These are phyloP conservation scores for Yamadazyma pseudoaaseri DNA, from an alignment of 1,139 yeast species.

Conservation along the genomic window DNA sequence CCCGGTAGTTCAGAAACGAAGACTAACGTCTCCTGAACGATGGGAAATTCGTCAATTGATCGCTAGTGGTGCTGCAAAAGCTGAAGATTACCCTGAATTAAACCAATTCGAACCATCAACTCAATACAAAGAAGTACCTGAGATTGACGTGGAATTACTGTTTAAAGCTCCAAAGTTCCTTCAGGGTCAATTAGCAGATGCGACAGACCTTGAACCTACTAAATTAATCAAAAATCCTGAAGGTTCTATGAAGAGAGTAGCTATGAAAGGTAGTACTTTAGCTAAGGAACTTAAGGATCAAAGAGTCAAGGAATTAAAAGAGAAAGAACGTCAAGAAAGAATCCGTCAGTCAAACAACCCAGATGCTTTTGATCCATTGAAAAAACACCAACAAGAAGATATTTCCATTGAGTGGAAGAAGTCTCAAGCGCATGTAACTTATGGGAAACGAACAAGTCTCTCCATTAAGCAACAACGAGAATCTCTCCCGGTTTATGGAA, in stretches of 20 bases:
- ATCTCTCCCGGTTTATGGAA: constrained; percentile 69
- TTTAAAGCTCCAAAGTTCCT: constrained; percentile 73
- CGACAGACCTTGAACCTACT: constrained; percentile 47
- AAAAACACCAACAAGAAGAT: constrained; percentile 5
- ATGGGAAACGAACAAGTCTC: constrained; percentile 53
- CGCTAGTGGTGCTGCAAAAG: constrained; percentile 72
- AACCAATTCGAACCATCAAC: constrained; percentile 21
- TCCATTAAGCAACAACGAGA: constrained; percentile 66
- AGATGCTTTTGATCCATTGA: constrained; percentile 44
- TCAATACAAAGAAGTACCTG: constrained; percentile 32
- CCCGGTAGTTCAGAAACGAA: constrained; percentile 25
- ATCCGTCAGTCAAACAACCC: constrained; percentile 21
- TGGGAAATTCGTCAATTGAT: constrained; percentile 88
- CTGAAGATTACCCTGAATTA: constrained; percentile 71
- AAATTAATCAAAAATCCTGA: constrained; percentile 68
- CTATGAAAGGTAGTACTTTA: constrained; percentile 70
- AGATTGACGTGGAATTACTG: constrained; percentile 71
- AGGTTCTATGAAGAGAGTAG: constrained; percentile 76
- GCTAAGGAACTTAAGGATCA: constrained; percentile 67
- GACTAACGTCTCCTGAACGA: constrained; percentile 80
- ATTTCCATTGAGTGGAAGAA: constrained; percentile 25
- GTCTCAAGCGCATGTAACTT: constrained; percentile 41
- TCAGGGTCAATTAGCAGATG: constrained; percentile 44
- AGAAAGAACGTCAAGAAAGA: constrained; percentile 35
- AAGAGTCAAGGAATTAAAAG: constrained; percentile 49